Evolutionary conservation across 2,329 filamentous ascomycete genomes (phyloP), one percentile per base, ranked within the genome.

Genomic region (Rhinocladiella similis): DNA sequence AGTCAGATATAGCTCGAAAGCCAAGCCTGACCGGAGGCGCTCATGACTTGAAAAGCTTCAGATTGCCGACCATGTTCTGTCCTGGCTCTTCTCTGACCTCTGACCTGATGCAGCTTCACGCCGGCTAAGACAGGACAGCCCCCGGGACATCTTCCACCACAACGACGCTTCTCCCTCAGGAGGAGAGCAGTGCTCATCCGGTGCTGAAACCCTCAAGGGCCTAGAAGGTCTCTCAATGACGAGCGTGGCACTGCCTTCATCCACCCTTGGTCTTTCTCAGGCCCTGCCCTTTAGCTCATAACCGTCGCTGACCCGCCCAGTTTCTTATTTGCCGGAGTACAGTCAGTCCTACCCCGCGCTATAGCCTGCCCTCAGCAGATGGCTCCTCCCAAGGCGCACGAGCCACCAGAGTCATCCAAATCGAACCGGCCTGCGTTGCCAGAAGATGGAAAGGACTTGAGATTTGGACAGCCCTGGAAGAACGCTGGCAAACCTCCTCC

Each of bases 401-500:
- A 53, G 54, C 33, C 50, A 39, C 22, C 35, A 7, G 19, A 29
- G 25, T 19, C 47, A 39, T 19, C 55, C 20, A 10, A 25, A 33
- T 18, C 51, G 29, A 7, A 48, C 36, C 22, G 27, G 35, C 22
- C 50, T 22, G 6, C 46, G 25, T 50, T 51, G 45, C 29, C 39
- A 41, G 56, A 60, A 41, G 63, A 65, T 59, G 59, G 57, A 39
- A 45, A 62, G 50, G 61, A 64, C 33, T 50, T 65, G 18, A 48
- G 47, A 35, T 66, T 64, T 46, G 62, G 63, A 13, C 55, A 65
- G 51, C 57, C 59, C 25, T 64, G 62, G 63, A 61, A 62, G 25
- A 59, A 57, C 48, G 60, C 60, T 27, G 62, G 50, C 47, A 58
- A 38, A 38, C 25, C 54, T n/a, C 47, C 57, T 27, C 35, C 50